phyloP scores from a whole-genome alignment of 2,329 filamentous ascomycete species.

The Aspergillus pseudoterreus region DNA sequence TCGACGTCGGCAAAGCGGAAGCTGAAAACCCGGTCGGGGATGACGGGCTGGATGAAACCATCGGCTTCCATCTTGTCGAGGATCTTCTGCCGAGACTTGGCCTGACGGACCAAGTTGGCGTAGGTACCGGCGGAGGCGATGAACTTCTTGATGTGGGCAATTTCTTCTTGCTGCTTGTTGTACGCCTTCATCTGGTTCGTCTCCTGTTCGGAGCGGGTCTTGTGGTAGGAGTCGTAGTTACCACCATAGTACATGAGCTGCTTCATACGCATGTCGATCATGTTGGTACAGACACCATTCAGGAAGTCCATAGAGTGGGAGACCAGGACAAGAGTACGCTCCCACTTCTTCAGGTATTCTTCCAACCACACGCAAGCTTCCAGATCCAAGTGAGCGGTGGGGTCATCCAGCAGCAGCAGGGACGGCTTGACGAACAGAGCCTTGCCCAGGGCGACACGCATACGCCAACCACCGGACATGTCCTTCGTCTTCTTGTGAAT shows the following conservation, averaged over 20 bases:
- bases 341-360: constrained; percentile 99
- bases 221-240: constrained; percentile 98
- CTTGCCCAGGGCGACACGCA: constrained; percentile 97
- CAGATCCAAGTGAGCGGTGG: constrained; percentile 97
- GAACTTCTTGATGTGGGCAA: constrained; percentile 99
- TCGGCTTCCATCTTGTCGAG: constrained; percentile 99
- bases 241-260: constrained; percentile 96
- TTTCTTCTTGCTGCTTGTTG: constrained; percentile 98
- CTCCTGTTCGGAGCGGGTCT: constrained; percentile 92
- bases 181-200: constrained; percentile 99
- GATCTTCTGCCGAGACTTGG: constrained; percentile 99
- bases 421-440: constrained; percentile 98
- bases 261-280: constrained; percentile 96
- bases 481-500: constrained; percentile 99
- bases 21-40: constrained; percentile 81
- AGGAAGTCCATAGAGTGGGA: constrained; percentile 99
- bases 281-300: constrained; percentile 96
- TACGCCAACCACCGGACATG: constrained; percentile 99
- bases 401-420: constrained; percentile 92
- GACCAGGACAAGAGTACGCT: constrained; percentile 90
- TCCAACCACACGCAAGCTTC: constrained; percentile 99
- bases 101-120: constrained; percentile 97
- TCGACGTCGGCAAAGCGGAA: constrained; percentile 99
- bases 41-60: constrained; percentile 91
- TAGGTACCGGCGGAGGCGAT: constrained; percentile 99